Percentiles rank a stretch among this genome's conserved stretches.
Conservation (phyloP, 1,139 yeast genomes). For the Geotrichum carabidarum region DNA sequence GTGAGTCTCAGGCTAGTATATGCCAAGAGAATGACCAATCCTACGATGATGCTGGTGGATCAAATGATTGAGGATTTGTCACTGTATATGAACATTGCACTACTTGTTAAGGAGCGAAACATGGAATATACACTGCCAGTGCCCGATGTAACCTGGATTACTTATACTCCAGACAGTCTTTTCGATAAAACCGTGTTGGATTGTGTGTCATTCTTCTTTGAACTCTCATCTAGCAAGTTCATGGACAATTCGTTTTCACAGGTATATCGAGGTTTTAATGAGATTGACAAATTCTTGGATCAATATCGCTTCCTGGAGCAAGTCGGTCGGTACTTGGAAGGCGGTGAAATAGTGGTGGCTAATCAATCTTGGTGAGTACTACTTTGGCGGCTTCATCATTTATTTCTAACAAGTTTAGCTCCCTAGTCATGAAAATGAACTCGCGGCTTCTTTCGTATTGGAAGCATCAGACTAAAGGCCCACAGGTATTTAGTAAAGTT, state of each 20-base stretch:
- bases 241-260: conserved; percentile 65
- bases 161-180: conserved; percentile 59
- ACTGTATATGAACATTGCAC: conserved; percentile 68
- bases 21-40: conserved; percentile 74
- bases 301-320: conserved; percentile 71
- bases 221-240: conserved; percentile 66
- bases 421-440: conserved; percentile 61
- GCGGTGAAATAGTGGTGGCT: conserved; percentile 82
- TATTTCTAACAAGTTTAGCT: conserved; percentile 33
- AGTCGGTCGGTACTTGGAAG: conserved; percentile 68
- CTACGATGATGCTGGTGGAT: conserved; percentile 94
- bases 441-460: conserved; percentile 67
- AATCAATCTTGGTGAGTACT: conserved; percentile 42
- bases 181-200: conserved; percentile 70
- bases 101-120: conserved; percentile 67
- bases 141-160: conserved; percentile 66
- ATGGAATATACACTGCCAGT: conserved; percentile 59
- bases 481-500: conserved; percentile 49
- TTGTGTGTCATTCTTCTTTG: conserved; percentile 69
- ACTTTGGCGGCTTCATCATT: conserved; percentile 28
- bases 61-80: conserved; percentile 87
- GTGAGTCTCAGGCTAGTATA: conserved; percentile 69
- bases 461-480: conserved; percentile 63
- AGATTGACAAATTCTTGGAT: conserved; percentile 78
- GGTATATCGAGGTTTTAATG: conserved; percentile 75